A percentile compares a stretch with the other conserved stretches of the same genome.
phyloP scores from a whole-genome alignment of 345 rosid genomes.

The Lenwebbia sp. region DNA sequence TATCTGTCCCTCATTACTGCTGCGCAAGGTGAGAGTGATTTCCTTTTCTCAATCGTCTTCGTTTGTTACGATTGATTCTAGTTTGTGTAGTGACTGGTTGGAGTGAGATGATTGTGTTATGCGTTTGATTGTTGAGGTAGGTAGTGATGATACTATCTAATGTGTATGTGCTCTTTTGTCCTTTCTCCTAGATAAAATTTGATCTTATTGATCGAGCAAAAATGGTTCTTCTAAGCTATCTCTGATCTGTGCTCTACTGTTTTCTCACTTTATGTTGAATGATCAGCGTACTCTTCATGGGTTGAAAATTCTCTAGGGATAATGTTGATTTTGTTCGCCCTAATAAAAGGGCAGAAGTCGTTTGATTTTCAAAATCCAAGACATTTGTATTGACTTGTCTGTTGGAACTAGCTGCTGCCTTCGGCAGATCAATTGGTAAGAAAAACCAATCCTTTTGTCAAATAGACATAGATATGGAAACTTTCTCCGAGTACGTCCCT shows the following conservation, averaged over 20 bases:
- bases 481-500: background rate
- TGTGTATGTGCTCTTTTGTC: background rate
- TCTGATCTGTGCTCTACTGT: background rate
- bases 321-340: background rate
- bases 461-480: background rate
- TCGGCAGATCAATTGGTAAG: background rate
- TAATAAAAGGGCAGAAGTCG: background rate
- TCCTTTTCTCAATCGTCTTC: background rate
- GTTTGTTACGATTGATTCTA: background rate
- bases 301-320: background rate
- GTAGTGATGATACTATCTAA: background rate
- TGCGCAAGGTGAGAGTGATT: conserved; percentile 42
- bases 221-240: background rate
- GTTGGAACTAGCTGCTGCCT: background rate
- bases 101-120: background rate
- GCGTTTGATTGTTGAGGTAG: background rate
- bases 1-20: conserved; percentile 68
- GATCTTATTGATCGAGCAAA: background rate
- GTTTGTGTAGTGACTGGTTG: background rate
- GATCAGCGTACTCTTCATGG: background rate
- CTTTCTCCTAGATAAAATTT: background rate
- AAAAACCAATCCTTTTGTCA: background rate
- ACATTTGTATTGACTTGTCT: background rate
- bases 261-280: background rate
- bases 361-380: background rate